Base-by-base conservation (phyloP, 495 filamentous ascomycete genomes). In the Penicillium soppii region DNA sequence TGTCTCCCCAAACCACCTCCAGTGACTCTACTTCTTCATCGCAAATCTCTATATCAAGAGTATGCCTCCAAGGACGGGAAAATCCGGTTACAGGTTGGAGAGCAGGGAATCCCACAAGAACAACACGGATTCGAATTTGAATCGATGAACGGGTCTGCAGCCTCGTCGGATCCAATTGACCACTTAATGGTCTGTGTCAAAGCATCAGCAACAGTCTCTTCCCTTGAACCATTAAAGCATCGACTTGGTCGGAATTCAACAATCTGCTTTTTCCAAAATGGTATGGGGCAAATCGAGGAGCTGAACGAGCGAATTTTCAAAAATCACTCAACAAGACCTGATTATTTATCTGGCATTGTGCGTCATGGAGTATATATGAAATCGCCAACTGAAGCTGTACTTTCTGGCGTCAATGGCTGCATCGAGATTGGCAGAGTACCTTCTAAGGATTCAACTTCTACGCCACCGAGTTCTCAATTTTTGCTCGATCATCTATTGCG, bases 1-100 rank as follows among this genome's bases (percentile, higher is more conserved):
- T 68, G 69, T 30, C 58, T 80, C 7, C 65, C 77, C 1, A 65
- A 73, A 42, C 75, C 74, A 25, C 80, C 78, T n/a, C 68, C 76
- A 0, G 63, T 81, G 23, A 75, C 75, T 7, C 66, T 82, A 15
- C 59, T 81, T 17, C 60, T 78, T 29, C 75, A 75, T 50, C 57
- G 65, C 16, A 49, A 52, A 49, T 47, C 16, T 21, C 50, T 64
- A 7, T 59, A 56, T 48, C 37, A 61, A 5, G 47, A 63, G 22
- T 55, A 61, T 33, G 41, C 50, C 0, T 50, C 54, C 1, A 55
- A 50, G 2, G 43, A 32, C 32, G 53, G 41, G 45, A 59, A 49
- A 37, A 38, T 65, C 15, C 41, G 52, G 7, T 37, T 65, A 5
- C 55, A 56, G 13, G 43, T 65, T 19, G 41, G 49, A 37, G 62